A percentile compares a stretch with the other conserved stretches of the same genome.
These are phyloP conservation scores for Erythrobasidium hasegawianum DNA, from an alignment of 1,284 basidiomycete species.

Conservation along the genomic window DNA sequence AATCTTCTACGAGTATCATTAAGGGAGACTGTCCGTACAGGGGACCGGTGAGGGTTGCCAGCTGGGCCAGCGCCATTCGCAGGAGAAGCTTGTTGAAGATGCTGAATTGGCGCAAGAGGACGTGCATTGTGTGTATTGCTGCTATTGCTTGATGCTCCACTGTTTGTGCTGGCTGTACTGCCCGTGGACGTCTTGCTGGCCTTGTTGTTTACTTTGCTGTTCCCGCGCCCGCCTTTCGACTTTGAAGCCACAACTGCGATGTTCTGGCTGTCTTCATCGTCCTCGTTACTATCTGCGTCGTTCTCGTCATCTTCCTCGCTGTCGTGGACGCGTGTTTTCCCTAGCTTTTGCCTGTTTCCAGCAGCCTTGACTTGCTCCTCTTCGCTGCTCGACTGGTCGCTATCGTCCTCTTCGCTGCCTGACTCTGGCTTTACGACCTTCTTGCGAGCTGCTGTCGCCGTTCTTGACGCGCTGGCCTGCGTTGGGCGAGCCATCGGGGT, in stretches of 20 bases:
- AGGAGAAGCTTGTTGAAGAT: slow-evolving; percentile 5
- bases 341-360: slow-evolving; percentile 9
- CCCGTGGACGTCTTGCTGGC: slow-evolving; percentile 5
- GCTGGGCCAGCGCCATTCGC: background rate
- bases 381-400: slow-evolving; percentile 1
- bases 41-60: slow-evolving; percentile 9
- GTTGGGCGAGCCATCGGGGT: slow-evolving; percentile 24
- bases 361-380: slow-evolving; percentile 6
- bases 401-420: background rate
- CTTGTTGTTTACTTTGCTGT: slow-evolving; percentile 23
- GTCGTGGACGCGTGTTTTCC: slow-evolving; percentile 6
- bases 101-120: slow-evolving; percentile 1
- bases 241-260: slow-evolving; percentile 4
- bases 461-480: background rate
- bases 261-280: slow-evolving; percentile 26
- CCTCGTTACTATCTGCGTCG: slow-evolving; percentile 11
- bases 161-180: slow-evolving; percentile 9
- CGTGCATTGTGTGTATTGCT: too few relatives aligned
- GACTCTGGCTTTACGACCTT: background rate
- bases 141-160: slow-evolving; percentile 1
- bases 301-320: slow-evolving; percentile 19
- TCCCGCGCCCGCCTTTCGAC: background rate
- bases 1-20: slow-evolving; percentile 23
- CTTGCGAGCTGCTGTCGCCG: background rate
- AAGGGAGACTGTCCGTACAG: slow-evolving; percentile 29